Conservation (phyloP, 768 basidiomycete genomes). For the Lactarius quietus region DNA sequence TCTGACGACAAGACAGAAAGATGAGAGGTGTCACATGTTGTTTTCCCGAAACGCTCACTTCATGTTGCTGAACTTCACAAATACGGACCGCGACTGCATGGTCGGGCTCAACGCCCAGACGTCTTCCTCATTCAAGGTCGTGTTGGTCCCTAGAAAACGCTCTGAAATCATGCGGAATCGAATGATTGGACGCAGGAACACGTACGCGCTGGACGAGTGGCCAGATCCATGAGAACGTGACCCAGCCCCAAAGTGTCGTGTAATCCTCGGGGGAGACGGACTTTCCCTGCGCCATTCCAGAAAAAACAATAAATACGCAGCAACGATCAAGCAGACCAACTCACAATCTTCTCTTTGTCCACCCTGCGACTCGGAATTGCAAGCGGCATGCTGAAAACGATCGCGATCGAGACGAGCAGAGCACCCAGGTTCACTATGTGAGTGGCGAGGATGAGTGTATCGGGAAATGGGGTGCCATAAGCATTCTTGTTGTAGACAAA, state of each 20-base stretch:
- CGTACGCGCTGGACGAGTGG: slow-evolving; percentile 54
- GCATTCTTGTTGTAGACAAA: slow-evolving; percentile 49
- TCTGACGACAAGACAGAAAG: slow-evolving; percentile 3
- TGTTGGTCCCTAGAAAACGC: slow-evolving; percentile 36
- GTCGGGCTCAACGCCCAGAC: slow-evolving; percentile 71
- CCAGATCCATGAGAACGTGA: slow-evolving; percentile 67
- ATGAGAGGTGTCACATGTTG: neutral
- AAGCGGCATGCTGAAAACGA: slow-evolving; percentile 63
- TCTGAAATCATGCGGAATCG: neutral
- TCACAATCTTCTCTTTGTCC: slow-evolving; percentile 57
- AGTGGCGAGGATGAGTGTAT: slow-evolving; percentile 29
- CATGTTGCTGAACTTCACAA: slow-evolving; percentile 42
- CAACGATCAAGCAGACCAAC: slow-evolving; percentile 29
- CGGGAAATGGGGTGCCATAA: slow-evolving; percentile 42
- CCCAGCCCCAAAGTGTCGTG: slow-evolving; percentile 66
- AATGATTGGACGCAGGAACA: slow-evolving; percentile 3
- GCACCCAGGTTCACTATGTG: slow-evolving; percentile 44
- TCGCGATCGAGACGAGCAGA: slow-evolving; percentile 40
- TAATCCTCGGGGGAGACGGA: slow-evolving; percentile 74
- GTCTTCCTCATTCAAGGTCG: slow-evolving; percentile 65
- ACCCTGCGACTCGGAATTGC: slow-evolving; percentile 54
- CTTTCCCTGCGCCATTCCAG: slow-evolving; percentile 41
- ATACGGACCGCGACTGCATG: slow-evolving; percentile 62
- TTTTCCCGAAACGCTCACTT: slow-evolving; percentile 16
- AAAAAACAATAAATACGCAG: neutral